Evolutionary conservation across 1,284 basidiomycete genomes (phyloP).

Genomic region (Moesziomyces parantarcticus): DNA sequence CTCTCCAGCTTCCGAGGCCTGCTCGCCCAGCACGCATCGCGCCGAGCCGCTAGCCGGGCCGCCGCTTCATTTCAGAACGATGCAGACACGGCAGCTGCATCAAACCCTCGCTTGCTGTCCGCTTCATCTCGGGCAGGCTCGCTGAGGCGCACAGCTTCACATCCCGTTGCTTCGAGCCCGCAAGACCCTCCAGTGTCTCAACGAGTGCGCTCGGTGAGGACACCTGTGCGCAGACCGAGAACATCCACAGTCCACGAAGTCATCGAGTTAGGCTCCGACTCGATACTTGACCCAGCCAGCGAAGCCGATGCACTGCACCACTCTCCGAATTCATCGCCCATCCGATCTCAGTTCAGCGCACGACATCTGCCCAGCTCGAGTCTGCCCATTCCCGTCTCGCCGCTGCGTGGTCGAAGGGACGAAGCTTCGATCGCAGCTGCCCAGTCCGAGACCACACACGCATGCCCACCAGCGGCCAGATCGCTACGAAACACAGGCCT

Average conservation of each 20-base stretch:
- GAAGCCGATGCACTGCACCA: constrained; percentile 7
- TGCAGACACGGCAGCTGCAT: not conserved
- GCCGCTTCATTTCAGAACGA: not conserved
- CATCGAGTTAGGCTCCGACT: constrained; percentile 43
- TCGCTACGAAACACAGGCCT: not conserved
- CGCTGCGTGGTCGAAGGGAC: constrained; percentile 2
- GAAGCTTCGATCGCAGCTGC: not conserved
- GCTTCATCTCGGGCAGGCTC: constrained; percentile 17
- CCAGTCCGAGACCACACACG: no score
- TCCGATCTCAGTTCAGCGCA: constrained; percentile 35
- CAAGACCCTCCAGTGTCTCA: constrained; percentile 25
- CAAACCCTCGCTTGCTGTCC: constrained; percentile 8
- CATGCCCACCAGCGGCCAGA: not conserved
- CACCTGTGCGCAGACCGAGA: not conserved
- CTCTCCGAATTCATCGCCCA: constrained; percentile 24
- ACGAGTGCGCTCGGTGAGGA: not conserved
- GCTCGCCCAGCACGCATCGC: constrained; percentile 9
- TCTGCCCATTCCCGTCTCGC: constrained; percentile 18
- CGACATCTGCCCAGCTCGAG: constrained; percentile 22
- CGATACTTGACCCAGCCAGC: constrained; percentile 32
- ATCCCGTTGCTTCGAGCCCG: constrained; percentile 23
- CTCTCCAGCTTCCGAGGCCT: constrained; percentile 38
- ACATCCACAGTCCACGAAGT: constrained; percentile 13
- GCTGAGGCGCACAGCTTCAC: constrained; percentile 32
- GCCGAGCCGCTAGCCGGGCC: not conserved